Evolutionary conservation across 306 rosid genomes (phyloP).

Genomic region (Cercis canadensis): DNA sequence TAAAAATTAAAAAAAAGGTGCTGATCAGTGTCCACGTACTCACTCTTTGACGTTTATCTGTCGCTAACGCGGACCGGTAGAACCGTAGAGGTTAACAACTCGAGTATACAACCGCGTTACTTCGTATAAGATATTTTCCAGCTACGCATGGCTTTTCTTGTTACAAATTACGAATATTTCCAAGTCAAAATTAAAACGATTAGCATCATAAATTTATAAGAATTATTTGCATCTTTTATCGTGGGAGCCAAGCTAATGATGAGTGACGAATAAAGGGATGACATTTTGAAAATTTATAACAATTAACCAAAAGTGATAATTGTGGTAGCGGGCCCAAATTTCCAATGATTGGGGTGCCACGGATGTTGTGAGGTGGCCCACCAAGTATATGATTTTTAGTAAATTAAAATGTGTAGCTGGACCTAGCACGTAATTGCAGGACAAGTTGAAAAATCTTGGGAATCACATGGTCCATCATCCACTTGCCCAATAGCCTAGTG

Average conservation of each 20-base stretch:
- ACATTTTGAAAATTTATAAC: conserved; percentile 19
- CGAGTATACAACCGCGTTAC: conserved; percentile 35
- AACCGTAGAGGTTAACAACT: conserved; percentile 1
- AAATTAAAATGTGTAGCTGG: conserved; percentile 1
- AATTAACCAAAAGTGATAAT: background rate
- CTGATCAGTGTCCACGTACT: conserved; percentile 46
- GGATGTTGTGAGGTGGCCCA: too few species aligned
- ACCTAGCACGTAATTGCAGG: conserved; percentile 34
- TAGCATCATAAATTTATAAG: too few species aligned
- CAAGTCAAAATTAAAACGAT: too few species aligned
- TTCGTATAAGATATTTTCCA: background rate
- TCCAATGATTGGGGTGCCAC: too few species aligned
- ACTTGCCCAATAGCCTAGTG: conserved; percentile 50
- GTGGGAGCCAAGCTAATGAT: conserved; percentile 24
- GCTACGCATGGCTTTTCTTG: background rate
- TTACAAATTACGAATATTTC: too few species aligned
- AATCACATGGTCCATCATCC: conserved; percentile 35
- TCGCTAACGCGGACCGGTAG: background rate
- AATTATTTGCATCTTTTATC: background rate
- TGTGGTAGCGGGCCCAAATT: background rate
- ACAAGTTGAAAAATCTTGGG: conserved; percentile 39
- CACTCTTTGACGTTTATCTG: conserved; percentile 16
- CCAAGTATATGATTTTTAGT: too few species aligned
- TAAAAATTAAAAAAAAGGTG: background rate
- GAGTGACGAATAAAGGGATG: too few species aligned